These are phyloP conservation scores for Geranium rotundifolium DNA, from an alignment of 345 rosid genomes.

Conservation along the genomic window DNA sequence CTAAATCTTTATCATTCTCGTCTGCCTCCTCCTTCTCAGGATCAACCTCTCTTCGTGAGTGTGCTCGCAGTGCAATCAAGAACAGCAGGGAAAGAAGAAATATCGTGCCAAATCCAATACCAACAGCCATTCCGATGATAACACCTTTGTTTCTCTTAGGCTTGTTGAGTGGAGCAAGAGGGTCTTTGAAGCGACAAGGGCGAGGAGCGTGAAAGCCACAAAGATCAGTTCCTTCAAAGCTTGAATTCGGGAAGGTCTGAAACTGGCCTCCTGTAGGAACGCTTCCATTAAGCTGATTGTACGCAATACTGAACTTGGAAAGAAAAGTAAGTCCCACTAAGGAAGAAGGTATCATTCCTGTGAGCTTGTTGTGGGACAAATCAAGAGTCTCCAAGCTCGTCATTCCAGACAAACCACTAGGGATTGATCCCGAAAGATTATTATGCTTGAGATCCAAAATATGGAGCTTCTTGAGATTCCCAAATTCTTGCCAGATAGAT, in stretches of 20 bases:
- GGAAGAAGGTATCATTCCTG: conserved; percentile 4
- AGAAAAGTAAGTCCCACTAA: conserved; percentile 2
- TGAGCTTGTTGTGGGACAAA: conserved; percentile 6
- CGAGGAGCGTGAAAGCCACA: conserved; percentile 16
- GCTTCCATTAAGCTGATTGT: conserved; percentile 1
- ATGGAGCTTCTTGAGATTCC: conserved; percentile 4
- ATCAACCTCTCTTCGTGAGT: conserved; percentile 56
- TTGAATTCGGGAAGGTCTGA: neutral
- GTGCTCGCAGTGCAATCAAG: conserved; percentile 38
- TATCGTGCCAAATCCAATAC: conserved; percentile 41
- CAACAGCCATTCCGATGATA: conserved; percentile 47
- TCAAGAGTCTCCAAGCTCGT: conserved; percentile 2
- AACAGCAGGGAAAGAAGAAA: conserved; percentile 36
- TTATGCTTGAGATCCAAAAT: conserved; percentile 7
- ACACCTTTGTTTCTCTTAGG: conserved; percentile 24
- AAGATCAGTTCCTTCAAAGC: conserved; percentile 5
- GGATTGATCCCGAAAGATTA: conserved; percentile 8
- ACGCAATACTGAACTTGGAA: conserved; percentile 1
- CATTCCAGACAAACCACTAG: conserved; percentile 1
- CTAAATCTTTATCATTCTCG: conserved; percentile 27
- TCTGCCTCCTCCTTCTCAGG: conserved; percentile 41
- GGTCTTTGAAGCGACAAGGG: conserved; percentile 20
- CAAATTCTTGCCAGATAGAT: conserved; percentile 6
- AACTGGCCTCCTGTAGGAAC: conserved; percentile 7
- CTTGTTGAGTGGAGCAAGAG: conserved; percentile 5